A percentile compares a stretch with the other conserved stretches of the same genome.
phyloP scores from a whole-genome alignment of 108 stramenopile species.

The Cylindrotheca fusiformis region DNA sequence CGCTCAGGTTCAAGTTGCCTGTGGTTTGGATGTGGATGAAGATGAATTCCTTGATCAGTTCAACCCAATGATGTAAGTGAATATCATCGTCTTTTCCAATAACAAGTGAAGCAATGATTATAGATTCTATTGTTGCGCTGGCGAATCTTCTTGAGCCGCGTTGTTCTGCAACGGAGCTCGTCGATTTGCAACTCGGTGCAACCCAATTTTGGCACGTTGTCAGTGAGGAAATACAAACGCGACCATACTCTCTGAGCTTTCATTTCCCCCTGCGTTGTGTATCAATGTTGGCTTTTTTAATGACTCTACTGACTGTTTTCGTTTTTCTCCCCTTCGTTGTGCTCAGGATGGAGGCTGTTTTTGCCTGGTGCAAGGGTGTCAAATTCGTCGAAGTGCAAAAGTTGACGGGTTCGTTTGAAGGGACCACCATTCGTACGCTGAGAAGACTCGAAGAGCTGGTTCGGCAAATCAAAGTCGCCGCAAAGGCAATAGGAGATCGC shows the following conservation, averaged over 20 bases:
- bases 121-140: constrained; percentile 38
- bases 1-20: constrained; percentile 81
- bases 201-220: constrained; percentile 28
- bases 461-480: constrained; percentile 90
- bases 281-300: too few relatives aligned
- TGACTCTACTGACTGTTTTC: background rate
- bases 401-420: constrained; percentile 95
- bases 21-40: constrained; percentile 88
- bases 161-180: constrained; percentile 51
- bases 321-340: constrained; percentile 1
- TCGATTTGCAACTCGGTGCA: constrained; percentile 26
- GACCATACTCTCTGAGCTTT: constrained; percentile 82
- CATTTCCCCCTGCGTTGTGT: constrained; percentile 5
- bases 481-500: constrained; percentile 92
- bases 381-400: constrained; percentile 97
- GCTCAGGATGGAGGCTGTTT: constrained; percentile 95
- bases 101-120: constrained; percentile 47
- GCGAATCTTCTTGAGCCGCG: constrained; percentile 64
- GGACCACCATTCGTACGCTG: constrained; percentile 94
- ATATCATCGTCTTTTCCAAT: background rate
- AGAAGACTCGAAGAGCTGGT: constrained; percentile 97
- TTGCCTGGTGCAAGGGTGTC: constrained; percentile 95
- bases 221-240: constrained; percentile 74
- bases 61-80: constrained; percentile 91
- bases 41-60: constrained; percentile 86